phyloP scores from a whole-genome alignment of 148 eudicot species.

The Polygonum maritimum region DNA sequence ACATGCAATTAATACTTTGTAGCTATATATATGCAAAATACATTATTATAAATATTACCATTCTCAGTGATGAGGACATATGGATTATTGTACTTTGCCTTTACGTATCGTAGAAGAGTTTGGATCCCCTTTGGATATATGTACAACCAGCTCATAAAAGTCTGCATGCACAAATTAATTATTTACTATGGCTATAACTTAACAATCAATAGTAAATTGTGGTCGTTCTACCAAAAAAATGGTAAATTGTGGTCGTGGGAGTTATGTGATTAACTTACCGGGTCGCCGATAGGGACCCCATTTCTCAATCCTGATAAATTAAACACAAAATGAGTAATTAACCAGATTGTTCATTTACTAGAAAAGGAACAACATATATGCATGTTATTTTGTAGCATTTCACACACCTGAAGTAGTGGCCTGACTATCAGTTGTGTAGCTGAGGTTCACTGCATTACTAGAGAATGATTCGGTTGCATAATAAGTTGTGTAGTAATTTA shows the following conservation, averaged over 20 bases:
- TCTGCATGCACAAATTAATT: constrained; percentile 1
- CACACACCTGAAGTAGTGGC: constrained; percentile 14
- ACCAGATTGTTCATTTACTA: not conserved
- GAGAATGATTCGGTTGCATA: constrained; percentile 18
- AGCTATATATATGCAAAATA: too few species aligned
- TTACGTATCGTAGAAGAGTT: constrained; percentile 10
- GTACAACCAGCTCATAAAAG: not conserved
- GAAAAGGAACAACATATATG: too few species aligned
- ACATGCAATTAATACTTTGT: too few species aligned
- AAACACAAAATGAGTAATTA: not conserved
- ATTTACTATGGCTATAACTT: not conserved
- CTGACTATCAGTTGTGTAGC: constrained; percentile 21
- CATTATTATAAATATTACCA: not conserved
- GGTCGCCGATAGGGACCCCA: constrained; percentile 6
- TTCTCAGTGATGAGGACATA: constrained; percentile 9
- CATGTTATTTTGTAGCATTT: too few species aligned
- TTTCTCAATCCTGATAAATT: not conserved
- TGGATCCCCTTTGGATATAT: constrained; percentile 13
- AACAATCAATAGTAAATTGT: too few species aligned
- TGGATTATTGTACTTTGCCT: constrained; percentile 9
- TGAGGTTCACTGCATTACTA: constrained; percentile 1
- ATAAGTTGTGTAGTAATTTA: constrained; percentile 28
- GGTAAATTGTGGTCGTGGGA: too few species aligned
- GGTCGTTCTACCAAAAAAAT: too few species aligned
- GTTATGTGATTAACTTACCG: not conserved